phyloP scores from a whole-genome alignment of 306 rosid genomes.

The Cicer cuneatum region DNA sequence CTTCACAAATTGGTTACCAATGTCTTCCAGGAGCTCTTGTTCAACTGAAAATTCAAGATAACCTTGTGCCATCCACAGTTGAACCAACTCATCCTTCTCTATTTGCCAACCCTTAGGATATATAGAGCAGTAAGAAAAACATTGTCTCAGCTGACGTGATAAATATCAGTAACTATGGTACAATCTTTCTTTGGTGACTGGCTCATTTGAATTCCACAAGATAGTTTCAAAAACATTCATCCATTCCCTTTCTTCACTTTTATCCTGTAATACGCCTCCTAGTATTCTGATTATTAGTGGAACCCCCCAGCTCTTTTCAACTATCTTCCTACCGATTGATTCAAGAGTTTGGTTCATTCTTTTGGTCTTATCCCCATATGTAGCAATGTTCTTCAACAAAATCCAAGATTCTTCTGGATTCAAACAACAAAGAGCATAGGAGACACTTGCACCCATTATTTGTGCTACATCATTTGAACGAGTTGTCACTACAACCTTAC shows the following conservation, averaged over 20 bases:
- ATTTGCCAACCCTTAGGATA: constrained; percentile 27
- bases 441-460: background rate
- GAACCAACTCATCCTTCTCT: constrained; percentile 31
- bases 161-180: constrained; percentile 1
- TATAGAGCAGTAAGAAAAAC: constrained; percentile 21
- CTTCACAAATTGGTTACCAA: background rate
- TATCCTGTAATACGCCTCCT: constrained; percentile 15
- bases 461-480: background rate
- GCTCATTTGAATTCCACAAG: background rate
- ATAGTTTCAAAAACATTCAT: background rate
- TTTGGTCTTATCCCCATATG: background rate
- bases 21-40: background rate
- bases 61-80: constrained; percentile 41
- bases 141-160: constrained; percentile 7
- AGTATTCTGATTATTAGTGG: constrained; percentile 24
- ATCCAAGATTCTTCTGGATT: constrained; percentile 9
- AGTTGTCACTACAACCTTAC: constrained; percentile 30
- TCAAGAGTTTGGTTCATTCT: background rate
- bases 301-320: constrained; percentile 30
- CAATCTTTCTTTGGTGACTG: background rate
- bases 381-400: constrained; percentile 2
- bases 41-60: constrained; percentile 14
- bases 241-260: constrained; percentile 21
- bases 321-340: constrained; percentile 25
- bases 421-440: background rate